Evolutionary conservation across 1,284 basidiomycete genomes (phyloP), one percentile per base, ranked within the genome.

Genomic region (Ceratobasidium sp.): DNA sequence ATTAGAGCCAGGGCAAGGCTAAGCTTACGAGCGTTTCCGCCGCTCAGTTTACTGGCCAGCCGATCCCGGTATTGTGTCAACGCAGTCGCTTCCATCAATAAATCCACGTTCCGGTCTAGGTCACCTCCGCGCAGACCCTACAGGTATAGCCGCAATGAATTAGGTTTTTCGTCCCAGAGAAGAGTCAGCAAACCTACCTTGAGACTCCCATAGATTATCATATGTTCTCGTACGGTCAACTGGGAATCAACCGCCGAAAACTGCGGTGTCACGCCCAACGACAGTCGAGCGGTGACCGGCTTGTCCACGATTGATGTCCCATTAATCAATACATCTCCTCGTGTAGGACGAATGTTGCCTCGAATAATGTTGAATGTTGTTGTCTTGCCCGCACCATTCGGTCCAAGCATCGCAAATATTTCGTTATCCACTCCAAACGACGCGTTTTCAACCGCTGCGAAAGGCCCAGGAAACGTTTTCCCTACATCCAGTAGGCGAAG

Each of bases 11-110:
- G 94, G 2, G 92, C 92, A 23, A 95, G 85, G 0, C 91, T 87
- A 23, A 95, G 83, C 81, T 95, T 95, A 58, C 94, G 87, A 82
- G 94, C 92, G 80, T 94, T 95, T 0, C 94, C 93, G 0, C 94
- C 92, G 0, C 91, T 92, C 4, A 95, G 84, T 79, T 90, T 90
- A 78, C 89, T 91, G 0, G 93, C 93, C 35, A 93, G 82, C 6
- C 91, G 87, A 81, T 93, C 89, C 0, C 90, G 89, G 80, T 94
- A 94, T 51, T 84, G 81, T 37, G 85, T 77, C 33, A 95, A 82
- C 1, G 89, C 63, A 17, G 91, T 91, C 0, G 89, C 90, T 11
- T 82, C 81, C 83, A 94, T 86, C 33, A 94, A 84, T 3, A 86
- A 82, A 10, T 88, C 85, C 20, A 94, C 86, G 80, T 91, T 92